Evolutionary conservation across 257 asterid species (phyloP).

Genomic region (Prunella vulgaris): DNA sequence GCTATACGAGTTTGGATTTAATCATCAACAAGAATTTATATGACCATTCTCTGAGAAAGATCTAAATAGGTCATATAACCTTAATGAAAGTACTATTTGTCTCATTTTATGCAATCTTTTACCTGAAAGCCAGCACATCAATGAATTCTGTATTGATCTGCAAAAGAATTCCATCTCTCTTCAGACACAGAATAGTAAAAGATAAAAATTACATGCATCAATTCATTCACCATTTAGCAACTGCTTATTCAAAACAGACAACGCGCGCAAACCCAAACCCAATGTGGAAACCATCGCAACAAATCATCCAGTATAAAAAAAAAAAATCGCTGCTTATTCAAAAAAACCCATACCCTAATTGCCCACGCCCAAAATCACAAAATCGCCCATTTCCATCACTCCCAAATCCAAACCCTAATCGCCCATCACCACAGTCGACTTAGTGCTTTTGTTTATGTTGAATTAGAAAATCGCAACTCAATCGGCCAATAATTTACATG

Average conservation of each 20-base stretch:
- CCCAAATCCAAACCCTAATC: no score
- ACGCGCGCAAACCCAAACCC: no score
- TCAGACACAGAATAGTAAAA: slow-evolving; percentile 24
- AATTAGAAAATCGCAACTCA: no score
- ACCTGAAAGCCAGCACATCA: slow-evolving; percentile 43
- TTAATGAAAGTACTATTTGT: neutral
- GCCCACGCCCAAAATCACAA: no score
- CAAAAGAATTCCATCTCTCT: slow-evolving; percentile 16
- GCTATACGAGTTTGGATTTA: neutral
- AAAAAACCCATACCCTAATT: no score
- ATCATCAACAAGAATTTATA: neutral
- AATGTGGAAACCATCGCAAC: no score
- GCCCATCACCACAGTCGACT: no score
- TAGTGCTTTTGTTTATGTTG: no score
- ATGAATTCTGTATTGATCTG: slow-evolving; percentile 59
- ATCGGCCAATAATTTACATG: no score
- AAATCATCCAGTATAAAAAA: no score
- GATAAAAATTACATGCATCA: neutral
- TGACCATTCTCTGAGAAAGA: neutral
- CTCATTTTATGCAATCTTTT: neutral
- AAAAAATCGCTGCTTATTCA: no score
- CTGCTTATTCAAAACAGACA: slow-evolving; percentile 65
- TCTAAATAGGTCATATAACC: neutral
- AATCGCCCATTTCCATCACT: no score
- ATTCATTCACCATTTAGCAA: slow-evolving; percentile 20